phyloP scores from a whole-genome alignment of 371 early-diverging fungal species.

The Mucor indicus region DNA sequence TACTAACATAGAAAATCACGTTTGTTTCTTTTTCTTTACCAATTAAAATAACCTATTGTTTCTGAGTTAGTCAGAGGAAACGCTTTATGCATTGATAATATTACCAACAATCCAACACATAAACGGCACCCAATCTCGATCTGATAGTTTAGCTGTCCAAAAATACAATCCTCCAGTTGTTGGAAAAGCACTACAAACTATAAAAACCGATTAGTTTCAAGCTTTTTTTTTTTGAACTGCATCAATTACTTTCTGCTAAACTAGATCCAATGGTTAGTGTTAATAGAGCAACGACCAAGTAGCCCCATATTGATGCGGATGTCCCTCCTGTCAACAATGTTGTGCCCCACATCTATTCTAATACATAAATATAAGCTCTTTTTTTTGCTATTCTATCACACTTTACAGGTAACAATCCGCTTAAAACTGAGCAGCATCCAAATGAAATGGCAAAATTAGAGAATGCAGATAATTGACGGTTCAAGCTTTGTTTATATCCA shows the following conservation, averaged over 20 bases:
- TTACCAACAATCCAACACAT: conserved; percentile 33
- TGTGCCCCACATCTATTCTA: conserved; percentile 18
- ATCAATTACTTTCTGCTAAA: conserved; percentile 55
- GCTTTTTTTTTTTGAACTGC: neutral
- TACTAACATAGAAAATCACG: neutral
- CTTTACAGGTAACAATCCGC: conserved; percentile 50
- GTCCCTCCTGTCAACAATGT: conserved; percentile 59
- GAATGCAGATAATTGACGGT: conserved; percentile 21
- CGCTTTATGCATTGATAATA: neutral
- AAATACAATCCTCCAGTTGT: conserved; percentile 30
- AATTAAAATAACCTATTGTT: conserved; percentile 15
- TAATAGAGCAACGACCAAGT: conserved; percentile 52
- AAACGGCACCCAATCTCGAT: conserved; percentile 35
- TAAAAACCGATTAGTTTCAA: neutral
- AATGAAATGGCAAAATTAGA: conserved; percentile 52
- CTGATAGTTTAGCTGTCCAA: conserved; percentile 29
- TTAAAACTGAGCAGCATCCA: conserved; percentile 49
- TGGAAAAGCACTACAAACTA: conserved; percentile 31
- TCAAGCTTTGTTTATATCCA: conserved; percentile 25
- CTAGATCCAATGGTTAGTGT: conserved; percentile 55
- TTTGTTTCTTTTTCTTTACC: conserved; percentile 9
- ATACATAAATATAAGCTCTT: no score
- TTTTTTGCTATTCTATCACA: neutral
- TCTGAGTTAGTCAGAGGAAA: neutral
- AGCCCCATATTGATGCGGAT: conserved; percentile 62